Conservation (phyloP, 2,329 filamentous ascomycete species). For the Hypoxylon sp. region DNA sequence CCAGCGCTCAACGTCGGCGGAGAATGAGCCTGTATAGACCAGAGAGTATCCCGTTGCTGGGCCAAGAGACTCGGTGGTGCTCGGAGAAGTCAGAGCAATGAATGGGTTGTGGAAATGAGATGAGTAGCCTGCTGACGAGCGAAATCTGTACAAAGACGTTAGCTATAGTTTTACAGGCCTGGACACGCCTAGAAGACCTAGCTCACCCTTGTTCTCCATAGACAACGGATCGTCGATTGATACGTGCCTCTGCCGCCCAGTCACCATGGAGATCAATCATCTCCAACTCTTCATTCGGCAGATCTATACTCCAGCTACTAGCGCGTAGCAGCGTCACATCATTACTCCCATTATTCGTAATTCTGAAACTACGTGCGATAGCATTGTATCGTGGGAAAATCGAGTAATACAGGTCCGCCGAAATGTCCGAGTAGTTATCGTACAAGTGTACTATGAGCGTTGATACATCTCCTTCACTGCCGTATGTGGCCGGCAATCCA, state of each 20-base stretch:
- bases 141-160: conserved; percentile 63
- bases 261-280: conserved; percentile 75
- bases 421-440: conserved; percentile 71
- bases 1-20: conserved; percentile 72
- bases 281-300: conserved; percentile 72
- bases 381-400: conserved; percentile 74
- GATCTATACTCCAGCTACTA: conserved; percentile 73
- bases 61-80: conserved; percentile 72
- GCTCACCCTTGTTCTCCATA: conserved; percentile 69
- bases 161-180: neutral
- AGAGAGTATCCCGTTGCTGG: conserved; percentile 76
- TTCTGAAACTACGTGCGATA: conserved; percentile 71
- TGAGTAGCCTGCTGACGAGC: conserved; percentile 72
- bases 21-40: conserved; percentile 75
- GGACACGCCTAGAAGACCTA: neutral
- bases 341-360: conserved; percentile 70
- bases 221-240: conserved; percentile 68
- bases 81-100: conserved; percentile 68
- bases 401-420: conserved; percentile 73
- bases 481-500: conserved; percentile 73
- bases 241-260: conserved; percentile 72
- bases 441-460: conserved; percentile 71
- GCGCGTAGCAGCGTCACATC: conserved; percentile 69
- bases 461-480: conserved; percentile 67
- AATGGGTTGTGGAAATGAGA: conserved; percentile 77